Evolutionary conservation across 192 early-diverging fungal species (phyloP), one percentile per base, ranked within the genome.

Genomic region (Coemansia brasiliensis): DNA sequence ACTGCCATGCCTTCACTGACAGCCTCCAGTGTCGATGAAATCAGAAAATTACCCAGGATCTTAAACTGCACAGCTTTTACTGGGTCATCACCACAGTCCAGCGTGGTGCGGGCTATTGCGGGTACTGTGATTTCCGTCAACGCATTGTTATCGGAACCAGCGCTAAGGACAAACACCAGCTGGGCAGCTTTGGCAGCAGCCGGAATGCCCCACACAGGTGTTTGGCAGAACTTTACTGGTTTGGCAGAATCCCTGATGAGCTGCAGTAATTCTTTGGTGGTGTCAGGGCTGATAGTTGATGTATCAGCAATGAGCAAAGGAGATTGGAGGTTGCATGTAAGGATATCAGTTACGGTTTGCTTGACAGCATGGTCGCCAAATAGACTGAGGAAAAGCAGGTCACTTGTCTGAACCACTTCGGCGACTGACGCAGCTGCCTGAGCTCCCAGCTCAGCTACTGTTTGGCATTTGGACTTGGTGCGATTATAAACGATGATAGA

Each of bases 11-110:
- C 89, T 50, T 91, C 86, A 0, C 85, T 83, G 7, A 91, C 40
- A 3, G 84, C 52, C 62, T 91, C 87, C 16, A 87, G 55, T 3
- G 76, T 62, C 1, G 81, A 61, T 0, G 65, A 65, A 20, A 91
- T 66, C 52, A 91, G 80, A 40, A 84, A 91, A 52, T 91, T 91
- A 48, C 87, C 87, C 32, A 83, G 50, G 8, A 91, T 67, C 52
- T 91, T 91, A 61, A 86, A 83, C 1, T 60, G 59, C 3, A 79
- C 68, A 1, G 83, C 85, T 0, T 57, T 35, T 9, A 50, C 44
- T 1, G 70, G 69, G 46, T 86, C 74, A 2, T 66, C 40, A 4
- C 84, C 84, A 25, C 83, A 53, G 18, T 84, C 65, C n/a, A 90
- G 75, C 0, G 66, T 54, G n/a, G 55, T 66, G 18, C 69, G 79